Conservation (phyloP, 176 grass and related monocot genomes). For the Cenchrus purpureus region DNA sequence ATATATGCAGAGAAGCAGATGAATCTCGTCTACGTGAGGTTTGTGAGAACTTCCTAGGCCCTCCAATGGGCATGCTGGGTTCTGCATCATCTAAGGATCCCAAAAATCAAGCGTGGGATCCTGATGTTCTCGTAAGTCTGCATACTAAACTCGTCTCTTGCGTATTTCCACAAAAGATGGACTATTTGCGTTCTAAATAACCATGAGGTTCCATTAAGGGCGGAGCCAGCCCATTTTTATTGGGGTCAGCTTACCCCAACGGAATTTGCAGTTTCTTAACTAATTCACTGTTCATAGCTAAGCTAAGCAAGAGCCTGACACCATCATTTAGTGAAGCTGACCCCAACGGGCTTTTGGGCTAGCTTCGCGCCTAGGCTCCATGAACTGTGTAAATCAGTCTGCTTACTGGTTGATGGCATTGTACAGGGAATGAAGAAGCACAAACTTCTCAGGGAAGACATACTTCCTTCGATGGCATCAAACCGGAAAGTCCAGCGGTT, state of each 20-base stretch:
- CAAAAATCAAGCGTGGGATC: slow-evolving; percentile 76
- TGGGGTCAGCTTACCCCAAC: too few species aligned
- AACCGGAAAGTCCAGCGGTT: slow-evolving; percentile 93
- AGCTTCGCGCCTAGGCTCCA: too few species aligned
- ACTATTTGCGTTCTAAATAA: background rate
- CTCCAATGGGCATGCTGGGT: slow-evolving; percentile 62
- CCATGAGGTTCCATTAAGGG: background rate
- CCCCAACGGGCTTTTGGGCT: too few species aligned
- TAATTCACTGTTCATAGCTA: too few species aligned
- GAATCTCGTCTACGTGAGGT: slow-evolving; percentile 84
- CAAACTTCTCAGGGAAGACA: slow-evolving; percentile 79
- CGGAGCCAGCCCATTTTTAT: too few species aligned
- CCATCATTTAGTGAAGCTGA: too few species aligned
- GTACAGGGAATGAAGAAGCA: slow-evolving; percentile 94
- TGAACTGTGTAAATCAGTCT: background rate
- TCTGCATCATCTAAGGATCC: slow-evolving; percentile 40
- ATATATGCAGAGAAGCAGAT: slow-evolving; percentile 79
- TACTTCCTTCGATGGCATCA: slow-evolving; percentile 86
- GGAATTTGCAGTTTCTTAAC: too few species aligned
- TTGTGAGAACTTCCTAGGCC: slow-evolving; percentile 89
- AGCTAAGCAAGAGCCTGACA: too few species aligned
- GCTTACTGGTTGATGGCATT: background rate
- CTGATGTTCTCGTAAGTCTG: slow-evolving; percentile 78
- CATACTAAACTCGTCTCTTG: background rate
- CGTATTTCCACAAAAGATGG: background rate